phyloP scores from a whole-genome alignment of 78 protist species.

The Dictyostelium discoideum region dicty_2.7 NC_007091.3:1000501-1001000 shows the following conservation, averaged over 20 bases:
- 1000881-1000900: not conserved
- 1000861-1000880: not conserved
- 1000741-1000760: slow-evolving; percentile 49
- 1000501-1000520: not conserved
- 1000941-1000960: not conserved
- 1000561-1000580: slow-evolving; percentile 36
- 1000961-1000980: not conserved
- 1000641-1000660: slow-evolving; percentile 54
- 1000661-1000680: slow-evolving; percentile 38
- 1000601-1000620: slow-evolving; percentile 25
- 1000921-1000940: not conserved
- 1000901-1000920: not conserved
- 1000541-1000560: slow-evolving; percentile 27
- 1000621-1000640: slow-evolving; percentile 51
- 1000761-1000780: slow-evolving; percentile 22
- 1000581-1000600: not conserved
- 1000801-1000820: not conserved
- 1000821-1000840: not conserved
- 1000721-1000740: slow-evolving; percentile 56
- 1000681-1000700: slow-evolving; percentile 26
- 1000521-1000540: not conserved
- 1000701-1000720: not conserved
- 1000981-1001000: not conserved
- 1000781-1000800: not conserved
- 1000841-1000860: not conserved